Evolutionary conservation across 768 basidiomycete species (phyloP), one percentile per base, ranked within the genome.

Genomic region (Podaxis sp.): DNA sequence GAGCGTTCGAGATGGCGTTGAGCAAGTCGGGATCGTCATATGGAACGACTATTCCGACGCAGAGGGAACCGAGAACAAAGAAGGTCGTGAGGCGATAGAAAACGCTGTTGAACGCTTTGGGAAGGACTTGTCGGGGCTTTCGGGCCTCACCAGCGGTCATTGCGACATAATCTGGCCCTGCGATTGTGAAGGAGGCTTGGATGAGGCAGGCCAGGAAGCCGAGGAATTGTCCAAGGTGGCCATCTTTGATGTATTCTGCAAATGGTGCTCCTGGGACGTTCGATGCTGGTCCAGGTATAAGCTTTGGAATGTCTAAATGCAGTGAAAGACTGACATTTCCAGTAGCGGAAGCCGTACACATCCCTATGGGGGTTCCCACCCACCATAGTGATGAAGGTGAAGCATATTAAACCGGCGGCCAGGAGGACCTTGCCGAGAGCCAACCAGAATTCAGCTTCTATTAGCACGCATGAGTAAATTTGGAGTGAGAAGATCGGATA

Each of bases 1-100:
- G 73, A 0, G 91, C 90, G 52, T 82, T 79, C 1, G 83, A 84
- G 18, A 82, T 68, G 0, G 79, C 82, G 50, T 70, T 66, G 38
- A 86, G 74, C 32, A 92, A 76, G 50, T 77, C 66, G 1, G 79
- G 75, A 67, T 92, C 87, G 63, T 85, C 82, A 67, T 85, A 91
- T 1, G 89, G 89, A 25, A 94, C 86, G 48, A 93, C 80, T 76
- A 92, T 86, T 48, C 91, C 91, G 50, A 88, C 79, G 67, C 87
- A 83, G 60, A 91, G 73, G 40, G 87, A 78, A 10, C 89, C 89
- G 46, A 90, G 70, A 51, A 91, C 78, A 75, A 91, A 93, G 77
- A 93, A 93, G 35, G 89, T 69, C 2, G 89, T 74, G 61, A 96
- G 82, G 60, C 93, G 88, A 73, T 83, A 88, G 71, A 91, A 87